Percentiles rank a stretch among this genome's conserved stretches.
Conservation (phyloP, 1,284 basidiomycete genomes). For the Vanrija pseudolonga region DNA sequence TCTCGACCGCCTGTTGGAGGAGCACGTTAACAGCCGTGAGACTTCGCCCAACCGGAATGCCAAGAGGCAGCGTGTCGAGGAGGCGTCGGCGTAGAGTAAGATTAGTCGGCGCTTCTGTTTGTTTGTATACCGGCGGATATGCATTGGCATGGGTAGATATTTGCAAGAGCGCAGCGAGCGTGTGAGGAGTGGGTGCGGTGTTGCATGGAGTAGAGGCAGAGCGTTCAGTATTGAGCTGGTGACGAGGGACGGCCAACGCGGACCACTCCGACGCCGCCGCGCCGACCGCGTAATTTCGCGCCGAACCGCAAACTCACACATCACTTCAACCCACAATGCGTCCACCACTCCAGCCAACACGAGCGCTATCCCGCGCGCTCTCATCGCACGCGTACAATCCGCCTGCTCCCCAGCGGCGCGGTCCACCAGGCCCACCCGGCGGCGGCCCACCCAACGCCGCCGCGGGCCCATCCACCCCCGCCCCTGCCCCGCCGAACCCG, state of each 20-base stretch:
- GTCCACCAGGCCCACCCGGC: constrained; percentile 3
- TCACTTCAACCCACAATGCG: not conserved
- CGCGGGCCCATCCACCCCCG: not conserved
- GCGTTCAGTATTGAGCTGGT: too few species aligned
- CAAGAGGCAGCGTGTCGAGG: constrained; percentile 11
- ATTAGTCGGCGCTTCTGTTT: too few species aligned
- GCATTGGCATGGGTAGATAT: too few species aligned
- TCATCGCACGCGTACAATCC: constrained; percentile 19
- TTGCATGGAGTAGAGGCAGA: too few species aligned
- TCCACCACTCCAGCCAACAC: not conserved
- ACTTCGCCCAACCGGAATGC: constrained; percentile 10
- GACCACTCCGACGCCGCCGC: too few species aligned
- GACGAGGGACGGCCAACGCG: too few species aligned
- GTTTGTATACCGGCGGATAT: too few species aligned
- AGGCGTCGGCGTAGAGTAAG: not conserved
- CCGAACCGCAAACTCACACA: too few species aligned
- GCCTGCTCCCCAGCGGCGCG: constrained; percentile 3
- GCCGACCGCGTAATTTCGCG: too few species aligned
- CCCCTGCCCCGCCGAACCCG: constrained; percentile 10
- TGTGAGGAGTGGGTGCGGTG: too few species aligned
- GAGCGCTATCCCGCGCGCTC: constrained; percentile 1
- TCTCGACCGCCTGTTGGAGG: constrained; percentile 70
- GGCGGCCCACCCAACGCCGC: not conserved
- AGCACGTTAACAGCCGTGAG: constrained; percentile 39
- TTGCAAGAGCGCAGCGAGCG: too few species aligned